A percentile compares a stretch with the other conserved stretches of the same genome.
phyloP scores from a whole-genome alignment of 2,329 filamentous ascomycete genomes.

The Fusarium torulosum region DNA sequence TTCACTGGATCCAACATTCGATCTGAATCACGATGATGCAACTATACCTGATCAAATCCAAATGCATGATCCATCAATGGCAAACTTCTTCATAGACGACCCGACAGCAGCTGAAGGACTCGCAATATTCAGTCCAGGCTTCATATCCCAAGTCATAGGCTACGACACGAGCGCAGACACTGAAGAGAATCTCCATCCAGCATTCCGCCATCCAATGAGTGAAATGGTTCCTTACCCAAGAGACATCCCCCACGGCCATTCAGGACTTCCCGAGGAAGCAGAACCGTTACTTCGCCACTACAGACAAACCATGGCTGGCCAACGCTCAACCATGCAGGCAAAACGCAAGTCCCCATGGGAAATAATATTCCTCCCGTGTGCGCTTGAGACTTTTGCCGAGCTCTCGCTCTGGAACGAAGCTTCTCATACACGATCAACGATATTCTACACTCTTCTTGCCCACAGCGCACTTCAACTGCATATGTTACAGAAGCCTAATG shows the following conservation, averaged over 20 bases:
- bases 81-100: slow-evolving; percentile 39
- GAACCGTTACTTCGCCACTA: slow-evolving; percentile 49
- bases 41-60: slow-evolving; percentile 15
- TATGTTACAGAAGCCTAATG: slow-evolving; percentile 27
- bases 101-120: slow-evolving; percentile 41
- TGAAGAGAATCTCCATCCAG: not conserved
- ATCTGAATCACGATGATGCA: slow-evolving; percentile 8
- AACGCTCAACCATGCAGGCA: slow-evolving; percentile 46
- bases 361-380: slow-evolving; percentile 57
- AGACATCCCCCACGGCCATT: not conserved
- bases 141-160: slow-evolving; percentile 42
- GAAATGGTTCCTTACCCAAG: slow-evolving; percentile 11
- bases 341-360: slow-evolving; percentile 59
- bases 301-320: slow-evolving; percentile 46
- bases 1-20: slow-evolving; percentile 30
- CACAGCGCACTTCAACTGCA: slow-evolving; percentile 59
- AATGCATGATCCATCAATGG: slow-evolving; percentile 25
- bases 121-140: slow-evolving; percentile 41
- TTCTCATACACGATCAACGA: slow-evolving; percentile 54
- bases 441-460: slow-evolving; percentile 57
- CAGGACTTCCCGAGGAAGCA: slow-evolving; percentile 41
- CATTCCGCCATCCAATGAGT: not conserved
- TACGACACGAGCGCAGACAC: not conserved
- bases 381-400: slow-evolving; percentile 57
- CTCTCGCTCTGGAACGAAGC: slow-evolving; percentile 56